Conservation (phyloP, 495 filamentous ascomycete genomes). For the Chaetomium fimeti region DNA sequence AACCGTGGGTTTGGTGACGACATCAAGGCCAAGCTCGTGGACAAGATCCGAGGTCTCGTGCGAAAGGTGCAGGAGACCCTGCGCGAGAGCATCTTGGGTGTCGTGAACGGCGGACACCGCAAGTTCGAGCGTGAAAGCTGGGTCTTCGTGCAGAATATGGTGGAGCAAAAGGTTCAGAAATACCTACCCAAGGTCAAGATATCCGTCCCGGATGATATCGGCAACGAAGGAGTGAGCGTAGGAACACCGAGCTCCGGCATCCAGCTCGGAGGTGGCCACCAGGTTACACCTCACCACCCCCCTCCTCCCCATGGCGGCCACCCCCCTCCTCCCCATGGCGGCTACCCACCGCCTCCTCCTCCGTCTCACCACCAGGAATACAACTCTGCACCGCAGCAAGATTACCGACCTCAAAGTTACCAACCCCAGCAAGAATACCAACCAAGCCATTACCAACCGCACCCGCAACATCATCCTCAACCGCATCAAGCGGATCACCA, state of each 20-base stretch:
- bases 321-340: not conserved
- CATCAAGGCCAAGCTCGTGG: constrained; percentile 37
- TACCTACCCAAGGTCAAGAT: constrained; percentile 41
- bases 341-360: not conserved
- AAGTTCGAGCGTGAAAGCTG: constrained; percentile 41
- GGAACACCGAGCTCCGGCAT: constrained; percentile 29
- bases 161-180: constrained; percentile 39
- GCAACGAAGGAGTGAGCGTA: constrained; percentile 37
- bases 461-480: constrained; percentile 15
- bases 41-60: constrained; percentile 37
- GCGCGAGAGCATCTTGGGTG: constrained; percentile 36
- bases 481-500: constrained; percentile 10
- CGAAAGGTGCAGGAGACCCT: constrained; percentile 38
- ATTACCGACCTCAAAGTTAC: constrained; percentile 22
- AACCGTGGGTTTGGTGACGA: constrained; percentile 36
- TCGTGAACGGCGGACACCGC: constrained; percentile 40
- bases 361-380: constrained; percentile 10
- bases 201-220: constrained; percentile 39
- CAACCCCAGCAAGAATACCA: constrained; percentile 15
- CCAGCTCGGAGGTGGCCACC: constrained; percentile 33
- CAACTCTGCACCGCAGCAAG: constrained; percentile 18
- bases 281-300: constrained; percentile 7
- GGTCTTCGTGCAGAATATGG: constrained; percentile 40
- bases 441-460: constrained; percentile 11
- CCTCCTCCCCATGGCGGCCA: not conserved